Evolutionary conservation across 1,139 yeast genomes (phyloP), one percentile per base, ranked within the genome.

Genomic region (Pichia sp.): DNA sequence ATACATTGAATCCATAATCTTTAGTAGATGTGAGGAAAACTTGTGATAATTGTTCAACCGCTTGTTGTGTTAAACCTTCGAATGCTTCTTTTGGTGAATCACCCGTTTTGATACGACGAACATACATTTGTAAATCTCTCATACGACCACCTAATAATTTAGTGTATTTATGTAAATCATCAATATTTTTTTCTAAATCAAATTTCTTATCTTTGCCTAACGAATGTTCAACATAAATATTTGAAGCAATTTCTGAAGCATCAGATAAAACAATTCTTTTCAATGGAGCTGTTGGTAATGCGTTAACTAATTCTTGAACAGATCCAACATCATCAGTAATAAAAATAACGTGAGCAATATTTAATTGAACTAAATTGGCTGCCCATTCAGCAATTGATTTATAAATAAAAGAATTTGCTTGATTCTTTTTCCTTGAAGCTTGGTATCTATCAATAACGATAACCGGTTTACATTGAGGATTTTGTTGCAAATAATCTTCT

Each of bases 61-160:
- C 83, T 62, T 89, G 96, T 30, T 70, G 73, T 8, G 87, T 74
- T 83, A 92, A 84, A 54, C 87, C 94, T 4, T 73, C 65, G 39
- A 89, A 67, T 0, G 98, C 97, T 42, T 74, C 82, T 23, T 65
- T 58, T 1, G 96, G 95, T 10, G 76, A 62, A 60, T 92, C 97
- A 3, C 98, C 98, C 0, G 92, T 79, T 55, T 80, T 82, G 24
- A 92, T 75, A 43, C 97, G 82, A 57, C 97, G 77, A 0, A 85
- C 84, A 65, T 87, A 87, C 22, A 95, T 82, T 63, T 92, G 97
- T 46, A 92, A 71, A 61, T 92, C 98, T 45, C 90, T 73, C 90
- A 92, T 85, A 53, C 98, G 78, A 35, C 98, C 98, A 11, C 98
- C 98, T 29, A 92, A 66, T 8, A 96, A 95, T 26, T 68, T 77